These are phyloP conservation scores for Brassica incana DNA, from an alignment of 345 rosid genomes.

Conservation along the genomic window DNA sequence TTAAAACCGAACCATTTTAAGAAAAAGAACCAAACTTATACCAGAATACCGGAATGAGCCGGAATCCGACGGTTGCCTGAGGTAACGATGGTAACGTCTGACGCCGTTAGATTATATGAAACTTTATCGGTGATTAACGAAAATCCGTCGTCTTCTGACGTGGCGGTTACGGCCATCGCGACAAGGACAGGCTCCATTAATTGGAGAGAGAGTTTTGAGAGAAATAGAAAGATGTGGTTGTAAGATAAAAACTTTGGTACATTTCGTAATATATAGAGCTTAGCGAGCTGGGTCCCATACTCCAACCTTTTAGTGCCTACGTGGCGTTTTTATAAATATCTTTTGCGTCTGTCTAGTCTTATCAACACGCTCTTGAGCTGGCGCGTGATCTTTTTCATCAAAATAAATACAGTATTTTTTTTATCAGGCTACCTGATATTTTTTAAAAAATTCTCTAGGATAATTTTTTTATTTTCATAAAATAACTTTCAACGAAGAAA, in stretches of 20 bases:
- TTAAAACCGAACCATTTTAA: background rate
- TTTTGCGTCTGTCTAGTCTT: slow-evolving; percentile 13
- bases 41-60: slow-evolving; percentile 70
- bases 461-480: too few relatives aligned
- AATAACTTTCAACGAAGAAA: too few relatives aligned
- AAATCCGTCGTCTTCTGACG: slow-evolving; percentile 9
- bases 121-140: slow-evolving; percentile 31
- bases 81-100: slow-evolving; percentile 70
- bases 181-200: slow-evolving; percentile 27
- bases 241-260: slow-evolving; percentile 4
- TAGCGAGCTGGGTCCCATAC: slow-evolving; percentile 10
- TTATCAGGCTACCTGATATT: background rate
- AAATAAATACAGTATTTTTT: background rate
- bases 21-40: slow-evolving; percentile 18
- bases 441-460: too few relatives aligned
- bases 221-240: slow-evolving; percentile 4
- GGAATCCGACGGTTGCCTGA: slow-evolving; percentile 72
- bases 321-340: slow-evolving; percentile 20
- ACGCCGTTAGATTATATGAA: background rate
- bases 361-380: slow-evolving; percentile 12
- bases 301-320: slow-evolving; percentile 10
- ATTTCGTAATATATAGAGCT: slow-evolving; percentile 11
- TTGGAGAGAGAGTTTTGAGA: background rate
- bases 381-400: slow-evolving; percentile 10
- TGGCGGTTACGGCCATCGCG: slow-evolving; percentile 16